These are phyloP conservation scores for Protea cynaroides DNA, from an alignment of 164 flowering plant species.

Conservation along the genomic window DNA sequence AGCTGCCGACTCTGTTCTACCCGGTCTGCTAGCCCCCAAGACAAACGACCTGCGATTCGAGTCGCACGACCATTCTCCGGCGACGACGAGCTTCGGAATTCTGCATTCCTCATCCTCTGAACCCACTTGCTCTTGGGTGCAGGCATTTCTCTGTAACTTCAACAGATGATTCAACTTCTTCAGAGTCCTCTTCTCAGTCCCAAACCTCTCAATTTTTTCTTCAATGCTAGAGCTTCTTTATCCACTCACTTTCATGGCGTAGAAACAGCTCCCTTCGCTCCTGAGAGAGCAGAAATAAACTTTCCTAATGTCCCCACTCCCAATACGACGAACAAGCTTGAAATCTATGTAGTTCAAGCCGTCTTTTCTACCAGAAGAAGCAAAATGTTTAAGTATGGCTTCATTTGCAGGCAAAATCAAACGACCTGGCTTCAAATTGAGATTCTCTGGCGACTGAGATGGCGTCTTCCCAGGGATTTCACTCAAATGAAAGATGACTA, in stretches of 20 bases:
- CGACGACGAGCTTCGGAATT: no score
- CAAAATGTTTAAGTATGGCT: conserved; percentile 41
- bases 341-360: conserved; percentile 50
- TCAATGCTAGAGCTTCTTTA: conserved; percentile 45
- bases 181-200: conserved; percentile 61
- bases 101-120: no score
- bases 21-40: no score
- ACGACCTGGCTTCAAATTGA: conserved; percentile 45
- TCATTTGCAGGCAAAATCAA: conserved; percentile 63
- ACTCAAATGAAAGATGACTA: conserved; percentile 46
- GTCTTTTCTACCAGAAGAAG: conserved; percentile 16
- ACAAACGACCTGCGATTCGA: no score
- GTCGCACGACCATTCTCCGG: no score
- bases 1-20: no score
- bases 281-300: conserved; percentile 64
- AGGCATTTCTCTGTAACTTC: no score
- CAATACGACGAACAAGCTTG: conserved; percentile 54
- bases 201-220: conserved; percentile 62
- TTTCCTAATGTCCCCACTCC: conserved; percentile 71
- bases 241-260: conserved; percentile 93
- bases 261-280: conserved; percentile 20
- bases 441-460: conserved; percentile 24
- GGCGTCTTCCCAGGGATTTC: conserved; percentile 8
- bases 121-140: no score
- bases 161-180: conserved; percentile 79